Conservation (phyloP, 1,284 basidiomycete genomes). For the Austropuccinia psidii region DNA sequence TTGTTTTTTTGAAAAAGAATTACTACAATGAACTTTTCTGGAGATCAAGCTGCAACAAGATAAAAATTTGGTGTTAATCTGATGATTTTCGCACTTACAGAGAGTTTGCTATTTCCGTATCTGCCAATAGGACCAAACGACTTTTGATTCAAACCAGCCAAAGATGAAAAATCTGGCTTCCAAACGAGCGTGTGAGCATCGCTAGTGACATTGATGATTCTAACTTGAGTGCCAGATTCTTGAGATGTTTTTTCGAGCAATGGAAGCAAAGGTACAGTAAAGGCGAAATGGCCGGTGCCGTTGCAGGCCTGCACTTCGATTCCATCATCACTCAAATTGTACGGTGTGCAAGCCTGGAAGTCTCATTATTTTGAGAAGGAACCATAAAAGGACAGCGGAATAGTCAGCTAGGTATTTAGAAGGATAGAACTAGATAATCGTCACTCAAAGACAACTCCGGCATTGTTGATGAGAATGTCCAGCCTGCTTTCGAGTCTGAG, state of each 20-base stretch:
- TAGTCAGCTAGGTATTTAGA: neutral
- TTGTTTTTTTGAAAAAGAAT: no score
- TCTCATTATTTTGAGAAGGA: neutral
- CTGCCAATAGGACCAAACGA: neutral
- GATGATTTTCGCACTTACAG: neutral
- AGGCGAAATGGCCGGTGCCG: slow-evolving; percentile 34
- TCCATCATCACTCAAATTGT: slow-evolving; percentile 25
- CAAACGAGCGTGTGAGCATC: slow-evolving; percentile 6
- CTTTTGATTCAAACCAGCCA: slow-evolving; percentile 17
- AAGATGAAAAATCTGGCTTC: slow-evolving; percentile 11
- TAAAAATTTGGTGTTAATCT: neutral
- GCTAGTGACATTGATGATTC: slow-evolving; percentile 25
- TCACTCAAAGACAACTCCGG: slow-evolving; percentile 40
- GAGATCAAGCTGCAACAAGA: no score
- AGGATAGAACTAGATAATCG: neutral
- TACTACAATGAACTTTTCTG: no score
- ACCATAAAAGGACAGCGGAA: neutral
- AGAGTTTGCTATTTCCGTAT: slow-evolving; percentile 29
- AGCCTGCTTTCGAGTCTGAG: slow-evolving; percentile 41
- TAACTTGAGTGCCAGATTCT: slow-evolving; percentile 2
- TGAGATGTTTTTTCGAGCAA: slow-evolving; percentile 17
- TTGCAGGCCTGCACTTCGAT: slow-evolving; percentile 32
- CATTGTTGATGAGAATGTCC: slow-evolving; percentile 47
- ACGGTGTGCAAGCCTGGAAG: slow-evolving; percentile 3
- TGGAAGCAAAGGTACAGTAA: slow-evolving; percentile 2